Base-by-base conservation (phyloP, 208 protist genomes). In the Paratrypanosoma confusum region DNA sequence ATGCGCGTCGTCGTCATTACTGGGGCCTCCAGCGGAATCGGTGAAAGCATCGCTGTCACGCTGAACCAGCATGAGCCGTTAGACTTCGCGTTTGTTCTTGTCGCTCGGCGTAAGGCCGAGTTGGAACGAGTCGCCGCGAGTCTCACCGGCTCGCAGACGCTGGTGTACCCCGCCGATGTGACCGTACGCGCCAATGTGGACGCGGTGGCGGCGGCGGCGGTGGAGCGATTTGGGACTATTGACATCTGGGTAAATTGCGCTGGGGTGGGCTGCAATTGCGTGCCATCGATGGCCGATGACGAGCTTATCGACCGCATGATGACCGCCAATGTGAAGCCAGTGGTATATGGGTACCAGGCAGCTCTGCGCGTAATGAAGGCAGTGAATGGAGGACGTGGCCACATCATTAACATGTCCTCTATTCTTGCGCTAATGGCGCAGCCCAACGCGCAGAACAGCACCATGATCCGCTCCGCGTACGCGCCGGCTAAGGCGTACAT, bases 171-270 rank as follows among this genome's bases (percentile, higher is more conserved):
- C n/a, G 47, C 35, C 11, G 47, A 53, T 37, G 47, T 39, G 14
- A 53, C 47, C 5, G 43, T 37, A 22, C 13, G 28, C 11, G 47
- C 35, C 10, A 37, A 53, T 14, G 29, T 53, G 10, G 20, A 34
- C 3, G 16, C 24, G 11, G 47, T 26, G 23, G 18, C 10, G 4
- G 17, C 41, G 24, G 25, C 5, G 11, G 47, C 47, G 47, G 24
- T 53, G 8, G 23, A 53, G 31, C n/a, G 13, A 2, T 53, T 53
- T 18, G 47, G 47, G 5, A 34, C 36, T 18, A 35, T 53, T 14
- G 47, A 53, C 24, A 37, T 53, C 27, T 53, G 47, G 47, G 25
- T 53, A 16, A 53, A 53, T 37, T 44, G 43, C 47, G 47, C 47
- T 8, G 47, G 47, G 26, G 22, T 18, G 17, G 47, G 47, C 25